Base-by-base conservation (phyloP, 108 stramenopile species). In the Cylindrotheca closterium region DNA sequence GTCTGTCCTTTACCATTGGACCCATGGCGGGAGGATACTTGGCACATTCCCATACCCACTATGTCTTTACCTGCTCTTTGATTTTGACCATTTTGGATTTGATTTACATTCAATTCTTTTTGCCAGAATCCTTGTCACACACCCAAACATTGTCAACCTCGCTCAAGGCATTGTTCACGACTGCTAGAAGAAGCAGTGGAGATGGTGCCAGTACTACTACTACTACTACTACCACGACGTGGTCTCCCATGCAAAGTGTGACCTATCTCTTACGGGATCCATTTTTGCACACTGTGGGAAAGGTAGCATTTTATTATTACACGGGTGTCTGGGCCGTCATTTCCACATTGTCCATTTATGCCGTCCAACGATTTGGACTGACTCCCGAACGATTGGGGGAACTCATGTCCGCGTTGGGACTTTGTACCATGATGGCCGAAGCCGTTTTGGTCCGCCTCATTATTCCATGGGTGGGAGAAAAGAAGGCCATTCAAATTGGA, bases 1-100 rank as follows among this genome's bases (percentile, higher is more conserved):
- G 98, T 1, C 79, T 99, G 60, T 86, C 84, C 52, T 97, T 96
- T 68, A 96, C 95, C 8, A 80, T 99, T 47, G 98, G 97, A n/a
- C 96, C 98, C 19, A 79, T 93, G 66, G 73, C 87, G 34, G 98
- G 98, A n/a, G 96, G 96, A 33, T 96, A 96, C 65, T 55, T 96
- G 18, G 94, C 96, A 4, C 34, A 47, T 33, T 8, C 59, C 58
- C 47, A 68, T 53, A 70, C 69, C 17, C 83, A 86, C 56, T 78
- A 79, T 26, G 94, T 93, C 22, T 93, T 93, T 70, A 21, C 70
- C 4, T 68, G 68, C 29, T 62, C 82, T 1, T 57, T 95, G 2
- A 23, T 84, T 1, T 61, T 95, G 46, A 78, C 91, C 29, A 26
- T 92, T 5, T 30, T 91, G 42, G 91, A 92, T 72, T 47, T 91